These are phyloP conservation scores for Comarum palustre DNA, from an alignment of 306 rosid genomes.

Conservation along the genomic window DNA sequence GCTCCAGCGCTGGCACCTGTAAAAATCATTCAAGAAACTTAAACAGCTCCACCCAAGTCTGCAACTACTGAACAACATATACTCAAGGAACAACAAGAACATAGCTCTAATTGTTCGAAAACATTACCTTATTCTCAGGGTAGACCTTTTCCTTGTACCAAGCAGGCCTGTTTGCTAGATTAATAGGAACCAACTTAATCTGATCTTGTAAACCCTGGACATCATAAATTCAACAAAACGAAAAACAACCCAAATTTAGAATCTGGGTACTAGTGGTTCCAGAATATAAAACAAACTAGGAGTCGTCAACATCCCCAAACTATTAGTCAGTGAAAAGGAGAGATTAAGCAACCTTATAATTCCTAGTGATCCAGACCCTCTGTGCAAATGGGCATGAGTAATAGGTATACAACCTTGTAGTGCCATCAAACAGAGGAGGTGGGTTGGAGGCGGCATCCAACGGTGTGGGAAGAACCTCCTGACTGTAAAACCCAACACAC, in stretches of 20 bases:
- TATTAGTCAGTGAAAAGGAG: neutral
- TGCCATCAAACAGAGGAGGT: slow-evolving; percentile 81
- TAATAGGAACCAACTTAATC: slow-evolving; percentile 60
- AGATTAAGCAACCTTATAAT: slow-evolving; percentile 52
- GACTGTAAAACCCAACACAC: slow-evolving; percentile 21
- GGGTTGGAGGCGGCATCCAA: slow-evolving; percentile 54
- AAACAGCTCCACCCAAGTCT: neutral
- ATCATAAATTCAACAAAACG: slow-evolving; percentile 2
- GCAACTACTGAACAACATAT: neutral
- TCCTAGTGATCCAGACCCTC: slow-evolving; percentile 78
- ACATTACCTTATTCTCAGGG: slow-evolving; percentile 52
- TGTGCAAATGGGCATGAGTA: slow-evolving; percentile 74
- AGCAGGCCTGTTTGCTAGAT: slow-evolving; percentile 65
- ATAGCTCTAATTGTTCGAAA: neutral
- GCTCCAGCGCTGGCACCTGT: slow-evolving; percentile 88
- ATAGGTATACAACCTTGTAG: slow-evolving; percentile 63
- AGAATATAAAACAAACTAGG: neutral
- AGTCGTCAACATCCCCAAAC: neutral
- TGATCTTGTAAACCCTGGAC: slow-evolving; percentile 65
- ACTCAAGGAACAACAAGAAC: slow-evolving; percentile 1
- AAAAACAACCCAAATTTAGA: neutral
- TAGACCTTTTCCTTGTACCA: slow-evolving; percentile 84
- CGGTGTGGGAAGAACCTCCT: slow-evolving; percentile 40
- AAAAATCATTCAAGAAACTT: slow-evolving; percentile 1
- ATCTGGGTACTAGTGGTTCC: neutral